Evolutionary conservation across 2,329 filamentous ascomycete species (phyloP), one percentile per base, ranked within the genome.

Genomic region (Plectosphaerella plurivora): DNA sequence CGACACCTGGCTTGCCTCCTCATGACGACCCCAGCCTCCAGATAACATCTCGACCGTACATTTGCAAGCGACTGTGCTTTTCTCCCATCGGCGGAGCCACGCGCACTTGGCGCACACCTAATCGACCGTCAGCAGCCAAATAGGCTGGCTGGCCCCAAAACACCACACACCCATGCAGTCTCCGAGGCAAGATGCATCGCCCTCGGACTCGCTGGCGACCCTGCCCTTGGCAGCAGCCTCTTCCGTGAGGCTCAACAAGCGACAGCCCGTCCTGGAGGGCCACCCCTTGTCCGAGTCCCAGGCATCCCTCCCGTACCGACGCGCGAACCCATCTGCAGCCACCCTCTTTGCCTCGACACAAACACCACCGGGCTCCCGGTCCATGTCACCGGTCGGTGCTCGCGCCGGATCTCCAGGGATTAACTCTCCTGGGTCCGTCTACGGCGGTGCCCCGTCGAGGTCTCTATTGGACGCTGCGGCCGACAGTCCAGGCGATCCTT

Each of bases 201-300:
- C 82, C 62, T 76, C 82, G 72, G 81, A 86, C 70, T 83, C 86
- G 67, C 81, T 87, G 70, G 83, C 86, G 69, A 81, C 86, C 63
- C 79, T 88, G 68, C 85, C 88, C 63, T 22, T 22, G 22, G 74
- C 83, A 65, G 84, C 85, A 59, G 78, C 83, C 60, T 81, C 86
- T 56, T 66, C 75, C 57, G 62, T 79, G 65, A 83, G 75, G 62
- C 63, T 84, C 53, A 79, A 83, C 57, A 89, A 86, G 72, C 81
- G 86, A 51, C 78, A 83, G 55, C 76, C 82, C 45, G 70, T 78
- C 53, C 66, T 76, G 60, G 69, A 75, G 55, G 70, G 72, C 18
- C 64, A 75, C 36, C 68, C 73, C 37, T 65, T 77, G 51, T 73
- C 77, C 35, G 72, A 73, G 56, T 79, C 79, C 59, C 81, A 84